Evolutionary conservation across 2,329 filamentous ascomycete genomes (phyloP), one percentile per base, ranked within the genome.

Genomic region (Pseudocercospora pini-densiflorae): DNA sequence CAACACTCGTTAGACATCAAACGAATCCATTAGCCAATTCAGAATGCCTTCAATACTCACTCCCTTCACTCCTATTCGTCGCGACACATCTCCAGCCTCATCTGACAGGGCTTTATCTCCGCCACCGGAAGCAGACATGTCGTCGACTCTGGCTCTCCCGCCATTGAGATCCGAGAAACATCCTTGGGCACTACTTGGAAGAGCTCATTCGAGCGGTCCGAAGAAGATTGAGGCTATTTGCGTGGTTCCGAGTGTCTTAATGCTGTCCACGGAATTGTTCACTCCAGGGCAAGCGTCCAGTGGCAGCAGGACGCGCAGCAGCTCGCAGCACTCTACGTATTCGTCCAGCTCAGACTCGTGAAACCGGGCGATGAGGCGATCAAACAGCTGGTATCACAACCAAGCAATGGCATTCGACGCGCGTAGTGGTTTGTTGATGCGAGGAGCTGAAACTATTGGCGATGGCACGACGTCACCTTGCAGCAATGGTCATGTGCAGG

Each of bases 161-260:
- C 62, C 68, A 7, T 40, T 66, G 61, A 66, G 61, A 54, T 65
- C 63, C 14, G 67, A 69, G 45, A 67, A 67, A 33, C 66, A 69
- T 45, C 64, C 68, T 4, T 43, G 65, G 23, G 64, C 62, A 3
- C 24, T 70, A 10, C 45, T 69, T 29, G 57, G 54, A 31, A 59
- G 29, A 43, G 29, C 57, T 16, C 64, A 62, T 24, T n/a, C 49
- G 12, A 10, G 27, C 5, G 40, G 62, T 53, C 54, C 59, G 31
- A 65, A 64, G 57, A 43, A 64, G 57, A 43, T 63, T 31, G 59
- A 55, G 14, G 62, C 59, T 21, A 59, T 54, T 19, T 68, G 58
- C 23, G 53, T 65, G 19, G 29, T 68, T 14, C 62, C 65, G 62
- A 62, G 62, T 31, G 59, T 68, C 27, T 47, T 68, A 14, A 53